Conservation (phyloP, 768 basidiomycete species). For the Lentinula guzmanii region DNA sequence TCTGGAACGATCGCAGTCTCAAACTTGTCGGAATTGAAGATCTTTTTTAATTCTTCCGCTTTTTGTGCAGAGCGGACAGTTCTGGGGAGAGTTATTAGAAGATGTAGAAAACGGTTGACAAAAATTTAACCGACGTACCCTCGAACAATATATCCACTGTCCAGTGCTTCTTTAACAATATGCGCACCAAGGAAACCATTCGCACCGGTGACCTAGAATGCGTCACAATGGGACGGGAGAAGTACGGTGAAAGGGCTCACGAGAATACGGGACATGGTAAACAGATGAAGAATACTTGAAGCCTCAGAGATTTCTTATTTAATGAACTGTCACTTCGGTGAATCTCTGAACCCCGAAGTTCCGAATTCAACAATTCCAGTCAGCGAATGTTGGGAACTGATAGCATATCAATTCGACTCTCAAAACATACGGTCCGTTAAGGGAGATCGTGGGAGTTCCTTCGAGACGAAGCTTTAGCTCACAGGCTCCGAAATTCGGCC, state of each 20-base stretch:
- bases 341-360: neutral
- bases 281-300: neutral
- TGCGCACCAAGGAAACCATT: conserved; percentile 14
- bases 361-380: neutral
- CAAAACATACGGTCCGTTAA: too few relatives aligned
- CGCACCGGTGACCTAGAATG: conserved; percentile 12
- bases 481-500: too few relatives aligned
- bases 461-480: too few relatives aligned
- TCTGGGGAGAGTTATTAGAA: neutral
- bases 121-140: conserved; percentile 3
- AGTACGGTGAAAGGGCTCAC: neutral
- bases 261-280: neutral
- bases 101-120: neutral
- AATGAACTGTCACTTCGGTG: neutral
- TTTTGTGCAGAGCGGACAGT: conserved; percentile 8
- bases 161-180: conserved; percentile 10
- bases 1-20: conserved; percentile 9
- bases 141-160: conserved; percentile 13
- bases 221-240: neutral
- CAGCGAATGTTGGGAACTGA: neutral
- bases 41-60: conserved; percentile 1
- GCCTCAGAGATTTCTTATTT: neutral
- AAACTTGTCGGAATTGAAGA: conserved; percentile 6
- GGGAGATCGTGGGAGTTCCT: too few relatives aligned
- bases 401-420: neutral